These are phyloP conservation scores for Lojkania enalia DNA, from an alignment of 2,329 filamentous ascomycete genomes.

Conservation along the genomic window DNA sequence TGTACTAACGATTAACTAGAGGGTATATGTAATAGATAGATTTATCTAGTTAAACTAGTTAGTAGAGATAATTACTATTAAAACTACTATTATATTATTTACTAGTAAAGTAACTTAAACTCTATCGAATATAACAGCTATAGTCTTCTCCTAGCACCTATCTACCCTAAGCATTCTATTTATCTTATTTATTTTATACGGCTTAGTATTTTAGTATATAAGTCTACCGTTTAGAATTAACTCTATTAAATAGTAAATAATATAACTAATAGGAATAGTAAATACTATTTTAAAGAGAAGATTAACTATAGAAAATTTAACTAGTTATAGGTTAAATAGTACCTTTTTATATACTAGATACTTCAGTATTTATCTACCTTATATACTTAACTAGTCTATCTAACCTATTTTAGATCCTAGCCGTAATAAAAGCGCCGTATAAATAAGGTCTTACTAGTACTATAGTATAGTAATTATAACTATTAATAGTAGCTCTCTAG, in stretches of 20 bases:
- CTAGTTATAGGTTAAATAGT: conserved; percentile 11
- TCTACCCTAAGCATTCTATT: conserved; percentile 8
- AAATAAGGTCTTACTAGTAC: conserved; percentile 10
- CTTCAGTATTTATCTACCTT: conserved; percentile 10
- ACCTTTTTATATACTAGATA: conserved; percentile 10
- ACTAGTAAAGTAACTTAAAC: conserved; percentile 12
- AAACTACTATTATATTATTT: conserved; percentile 12
- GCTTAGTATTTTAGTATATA: conserved; percentile 10
- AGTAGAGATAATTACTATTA: conserved; percentile 11
- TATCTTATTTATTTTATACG: conserved; percentile 10
- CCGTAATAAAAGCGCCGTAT: conserved; percentile 9
- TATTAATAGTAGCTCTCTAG: conserved; percentile 11
- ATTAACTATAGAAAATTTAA: conserved; percentile 12
- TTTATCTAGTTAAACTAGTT: conserved; percentile 11
- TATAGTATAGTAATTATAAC: conserved; percentile 9
- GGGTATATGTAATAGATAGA: conserved; percentile 13
- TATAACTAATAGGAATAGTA: conserved; percentile 16
- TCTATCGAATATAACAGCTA: conserved; percentile 9
- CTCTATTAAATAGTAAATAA: conserved; percentile 11
- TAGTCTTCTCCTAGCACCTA: conserved; percentile 6
- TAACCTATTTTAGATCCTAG: conserved; percentile 7
- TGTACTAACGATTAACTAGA: conserved; percentile 10
- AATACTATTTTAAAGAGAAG: conserved; percentile 12
- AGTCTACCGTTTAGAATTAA: conserved; percentile 11
- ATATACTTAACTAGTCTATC: conserved; percentile 3